Percentiles rank a stretch among this genome's conserved stretches.
Conservation (phyloP, 1,284 basidiomycete genomes). For the Amylostereum areolatum region DNA sequence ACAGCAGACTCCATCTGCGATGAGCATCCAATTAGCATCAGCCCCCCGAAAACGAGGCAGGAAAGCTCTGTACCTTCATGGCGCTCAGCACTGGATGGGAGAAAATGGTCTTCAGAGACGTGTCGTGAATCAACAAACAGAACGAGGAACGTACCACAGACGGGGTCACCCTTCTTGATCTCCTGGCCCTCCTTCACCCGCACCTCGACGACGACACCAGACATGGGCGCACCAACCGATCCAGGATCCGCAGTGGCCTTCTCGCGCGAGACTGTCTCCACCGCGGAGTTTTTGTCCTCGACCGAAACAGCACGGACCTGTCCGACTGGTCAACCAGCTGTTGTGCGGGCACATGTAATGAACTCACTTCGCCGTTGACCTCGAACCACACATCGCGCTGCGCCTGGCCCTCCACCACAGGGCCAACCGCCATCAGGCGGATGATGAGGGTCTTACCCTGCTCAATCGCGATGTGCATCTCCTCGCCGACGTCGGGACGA, state of each 20-base stretch:
- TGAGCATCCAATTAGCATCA: conserved; percentile 19
- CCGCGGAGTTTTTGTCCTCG: conserved; percentile 93
- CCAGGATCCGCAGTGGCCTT: conserved; percentile 92
- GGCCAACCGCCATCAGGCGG: conserved; percentile 92
- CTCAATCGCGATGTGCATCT: conserved; percentile 96
- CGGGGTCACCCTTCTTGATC: conserved; percentile 96
- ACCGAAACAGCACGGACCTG: conserved; percentile 89
- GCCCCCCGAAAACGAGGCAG: conserved; percentile 10
- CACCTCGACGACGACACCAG: conserved; percentile 97
- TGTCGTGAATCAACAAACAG: conserved; percentile 6
- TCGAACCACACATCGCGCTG: conserved; percentile 98
- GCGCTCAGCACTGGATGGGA: conserved; percentile 67
- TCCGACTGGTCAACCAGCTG: conserved; percentile 7
- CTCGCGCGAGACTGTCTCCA: conserved; percentile 91
- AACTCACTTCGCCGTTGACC: conserved; percentile 84
- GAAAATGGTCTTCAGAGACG: conserved; percentile 4
- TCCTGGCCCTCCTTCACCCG: conserved; percentile 95
- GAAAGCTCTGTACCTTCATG: conserved; percentile 65
- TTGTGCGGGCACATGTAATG: conserved; percentile 4
- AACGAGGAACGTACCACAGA: conserved; percentile 56
- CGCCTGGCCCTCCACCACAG: conserved; percentile 86
- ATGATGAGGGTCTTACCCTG: conserved; percentile 97
- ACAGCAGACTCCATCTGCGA: conserved; percentile 92
- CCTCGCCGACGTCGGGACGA: conserved; percentile 88
- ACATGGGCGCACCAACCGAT: conserved; percentile 94